Conservation (phyloP, 2,329 filamentous ascomycete species). For the Cyanodermella asteris region DNA sequence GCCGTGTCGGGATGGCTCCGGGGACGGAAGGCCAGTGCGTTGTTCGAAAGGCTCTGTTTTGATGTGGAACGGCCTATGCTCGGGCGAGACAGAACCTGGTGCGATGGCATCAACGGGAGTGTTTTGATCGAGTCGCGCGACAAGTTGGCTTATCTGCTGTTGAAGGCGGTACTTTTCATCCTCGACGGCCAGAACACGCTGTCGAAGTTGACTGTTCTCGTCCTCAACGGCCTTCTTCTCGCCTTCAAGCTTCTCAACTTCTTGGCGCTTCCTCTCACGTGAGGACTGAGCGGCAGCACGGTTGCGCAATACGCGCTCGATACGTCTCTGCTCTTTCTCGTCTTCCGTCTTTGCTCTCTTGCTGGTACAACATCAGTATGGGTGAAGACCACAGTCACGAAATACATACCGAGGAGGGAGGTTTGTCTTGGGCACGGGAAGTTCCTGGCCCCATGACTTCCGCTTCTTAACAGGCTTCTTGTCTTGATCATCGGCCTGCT, state of each 20-base stretch:
- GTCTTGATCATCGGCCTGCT: slow-evolving; percentile 15
- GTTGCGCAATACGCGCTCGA: slow-evolving; percentile 91
- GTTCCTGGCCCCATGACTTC: slow-evolving; percentile 95
- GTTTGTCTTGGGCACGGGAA: slow-evolving; percentile 91
- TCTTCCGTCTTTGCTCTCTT: slow-evolving; percentile 98
- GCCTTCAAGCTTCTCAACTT: slow-evolving; percentile 63
- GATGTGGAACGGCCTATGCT: slow-evolving; percentile 8
- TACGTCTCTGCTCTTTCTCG: slow-evolving; percentile 93
- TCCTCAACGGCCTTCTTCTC: slow-evolving; percentile 44
- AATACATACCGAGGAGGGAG: slow-evolving; percentile 58
- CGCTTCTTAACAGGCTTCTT: slow-evolving; percentile 77
- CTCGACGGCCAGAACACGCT: slow-evolving; percentile 37
- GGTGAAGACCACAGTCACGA: slow-evolving; percentile 1
- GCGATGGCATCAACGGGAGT: slow-evolving; percentile 20
- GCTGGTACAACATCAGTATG: slow-evolving; percentile 20
- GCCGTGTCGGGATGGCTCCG: slow-evolving; percentile 3
- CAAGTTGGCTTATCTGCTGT: slow-evolving; percentile 28
- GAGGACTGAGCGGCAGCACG: slow-evolving; percentile 92
- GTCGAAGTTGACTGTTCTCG: slow-evolving; percentile 49
- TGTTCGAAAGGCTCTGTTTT: slow-evolving; percentile 22
- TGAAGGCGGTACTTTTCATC: slow-evolving; percentile 28
- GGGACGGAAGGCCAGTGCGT: slow-evolving; percentile 7
- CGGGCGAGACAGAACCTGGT: slow-evolving; percentile 4
- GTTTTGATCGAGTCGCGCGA: slow-evolving; percentile 15
- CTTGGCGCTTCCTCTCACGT: slow-evolving; percentile 69